Conservation (phyloP, 1,284 basidiomycete genomes). For the Ustilago tritici region DNA sequence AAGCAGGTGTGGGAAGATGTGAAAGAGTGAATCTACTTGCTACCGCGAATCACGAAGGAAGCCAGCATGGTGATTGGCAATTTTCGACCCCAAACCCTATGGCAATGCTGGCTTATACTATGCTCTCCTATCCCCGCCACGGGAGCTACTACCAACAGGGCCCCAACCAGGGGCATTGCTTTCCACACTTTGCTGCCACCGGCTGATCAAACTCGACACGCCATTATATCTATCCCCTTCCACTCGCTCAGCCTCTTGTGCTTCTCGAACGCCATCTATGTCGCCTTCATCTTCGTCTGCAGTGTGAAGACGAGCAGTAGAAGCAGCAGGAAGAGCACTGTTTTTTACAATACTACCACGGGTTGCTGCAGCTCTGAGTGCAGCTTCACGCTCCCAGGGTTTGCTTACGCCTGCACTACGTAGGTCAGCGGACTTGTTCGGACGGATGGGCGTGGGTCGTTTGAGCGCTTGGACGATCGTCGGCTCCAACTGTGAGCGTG, state of each 20-base stretch:
- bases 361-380: constrained; percentile 26
- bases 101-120: constrained; percentile 10
- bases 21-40: constrained; percentile 2
- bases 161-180: constrained; percentile 57
- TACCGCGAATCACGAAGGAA: constrained; percentile 6
- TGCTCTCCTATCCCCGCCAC: background rate
- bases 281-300: background rate
- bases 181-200: constrained; percentile 55
- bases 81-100: constrained; percentile 11
- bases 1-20: background rate
- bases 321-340: constrained; percentile 18
- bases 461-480: constrained; percentile 26
- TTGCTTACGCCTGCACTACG: constrained; percentile 19
- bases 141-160: constrained; percentile 18
- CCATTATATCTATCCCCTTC: constrained; percentile 42
- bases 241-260: background rate
- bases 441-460: constrained; percentile 34
- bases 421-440: constrained; percentile 18
- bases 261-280: background rate
- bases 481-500: constrained; percentile 7
- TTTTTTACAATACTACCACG: constrained; percentile 25
- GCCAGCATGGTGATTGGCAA: constrained; percentile 19
- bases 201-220: constrained; percentile 40
- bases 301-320: constrained; percentile 9
- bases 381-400: constrained; percentile 61